Conservation (phyloP, 306 rosid species). For the Acacia melanoxylon region DNA sequence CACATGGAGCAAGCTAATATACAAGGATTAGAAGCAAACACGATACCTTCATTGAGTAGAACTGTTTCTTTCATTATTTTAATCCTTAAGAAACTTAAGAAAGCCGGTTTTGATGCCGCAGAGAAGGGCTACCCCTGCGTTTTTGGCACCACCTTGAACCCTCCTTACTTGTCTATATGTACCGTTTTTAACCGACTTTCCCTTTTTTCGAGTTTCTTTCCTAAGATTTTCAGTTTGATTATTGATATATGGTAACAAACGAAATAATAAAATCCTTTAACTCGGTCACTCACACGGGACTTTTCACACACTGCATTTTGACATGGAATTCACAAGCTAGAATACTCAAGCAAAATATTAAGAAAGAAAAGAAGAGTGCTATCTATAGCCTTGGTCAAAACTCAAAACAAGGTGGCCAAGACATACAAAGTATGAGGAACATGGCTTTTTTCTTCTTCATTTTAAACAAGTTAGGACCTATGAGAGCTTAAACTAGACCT, state of each 20-base stretch:
- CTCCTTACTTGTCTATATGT: not conserved
- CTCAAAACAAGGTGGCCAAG: not conserved
- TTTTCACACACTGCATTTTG: not conserved
- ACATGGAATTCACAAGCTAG: constrained; percentile 13
- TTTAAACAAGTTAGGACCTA: not conserved
- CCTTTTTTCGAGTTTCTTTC: not conserved
- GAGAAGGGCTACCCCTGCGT: constrained; percentile 59
- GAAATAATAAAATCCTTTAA: not conserved
- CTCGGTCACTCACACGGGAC: not conserved
- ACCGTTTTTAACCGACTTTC: not conserved
- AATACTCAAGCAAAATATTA: not conserved
- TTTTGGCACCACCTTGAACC: constrained; percentile 54
- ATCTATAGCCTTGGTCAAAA: too few species aligned
- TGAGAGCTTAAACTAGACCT: not conserved
- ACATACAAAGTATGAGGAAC: not conserved
- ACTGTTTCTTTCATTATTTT: constrained; percentile 38
- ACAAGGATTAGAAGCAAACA: constrained; percentile 30
- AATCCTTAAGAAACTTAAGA: constrained; percentile 34
- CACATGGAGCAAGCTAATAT: constrained; percentile 56
- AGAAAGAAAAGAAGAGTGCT: not conserved
- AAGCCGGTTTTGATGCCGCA: constrained; percentile 67
- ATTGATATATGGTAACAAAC: not conserved
- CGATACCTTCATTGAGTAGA: constrained; percentile 50
- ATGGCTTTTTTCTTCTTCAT: not conserved
- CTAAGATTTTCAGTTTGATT: not conserved